A percentile compares a stretch with the other conserved stretches of the same genome.
phyloP scores from a whole-genome alignment of 2,329 filamentous ascomycete species.

The Davidsoniella eucalypti region DNA sequence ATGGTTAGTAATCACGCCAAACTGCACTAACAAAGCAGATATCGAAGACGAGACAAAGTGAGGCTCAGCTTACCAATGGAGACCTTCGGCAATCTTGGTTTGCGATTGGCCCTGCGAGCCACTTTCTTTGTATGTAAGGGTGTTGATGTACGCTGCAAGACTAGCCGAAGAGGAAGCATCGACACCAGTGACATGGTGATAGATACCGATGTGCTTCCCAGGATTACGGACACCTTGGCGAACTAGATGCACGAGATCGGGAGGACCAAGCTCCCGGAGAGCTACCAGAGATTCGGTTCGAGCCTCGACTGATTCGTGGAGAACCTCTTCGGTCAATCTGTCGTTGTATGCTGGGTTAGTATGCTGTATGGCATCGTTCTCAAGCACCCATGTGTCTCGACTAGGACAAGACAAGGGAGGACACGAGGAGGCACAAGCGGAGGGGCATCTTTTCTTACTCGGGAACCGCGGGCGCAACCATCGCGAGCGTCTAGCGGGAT shows the following conservation, averaged over 20 bases:
- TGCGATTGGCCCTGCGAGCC: conserved; percentile 42
- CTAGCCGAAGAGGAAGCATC: conserved; percentile 96
- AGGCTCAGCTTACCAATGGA: conserved; percentile 59
- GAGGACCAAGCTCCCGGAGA: conserved; percentile 84
- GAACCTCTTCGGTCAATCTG: conserved; percentile 85
- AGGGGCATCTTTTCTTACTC: conserved; percentile 32
- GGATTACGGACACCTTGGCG: conserved; percentile 49
- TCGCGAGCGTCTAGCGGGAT: conserved; percentile 24
- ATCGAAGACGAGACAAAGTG: background rate
- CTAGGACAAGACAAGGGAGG: conserved; percentile 7
- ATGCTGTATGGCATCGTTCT: conserved; percentile 7
- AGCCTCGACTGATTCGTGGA: conserved; percentile 81
- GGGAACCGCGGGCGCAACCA: conserved; percentile 60
- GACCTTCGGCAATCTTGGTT: conserved; percentile 79
- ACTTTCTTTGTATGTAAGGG: conserved; percentile 68
- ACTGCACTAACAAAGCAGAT: background rate
- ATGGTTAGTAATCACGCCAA: too few species aligned
- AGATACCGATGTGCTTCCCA: conserved; percentile 62
- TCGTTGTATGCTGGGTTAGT: background rate
- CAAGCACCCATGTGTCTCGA: too few species aligned
- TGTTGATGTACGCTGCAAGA: conserved; percentile 95
- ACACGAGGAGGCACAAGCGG: background rate
- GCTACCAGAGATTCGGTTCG: conserved; percentile 76
- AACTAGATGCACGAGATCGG: conserved; percentile 86
- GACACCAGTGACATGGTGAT: conserved; percentile 94